These are phyloP conservation scores for Pythium biforme DNA, from an alignment of 352 stramenopile species.

Conservation along the genomic window DNA sequence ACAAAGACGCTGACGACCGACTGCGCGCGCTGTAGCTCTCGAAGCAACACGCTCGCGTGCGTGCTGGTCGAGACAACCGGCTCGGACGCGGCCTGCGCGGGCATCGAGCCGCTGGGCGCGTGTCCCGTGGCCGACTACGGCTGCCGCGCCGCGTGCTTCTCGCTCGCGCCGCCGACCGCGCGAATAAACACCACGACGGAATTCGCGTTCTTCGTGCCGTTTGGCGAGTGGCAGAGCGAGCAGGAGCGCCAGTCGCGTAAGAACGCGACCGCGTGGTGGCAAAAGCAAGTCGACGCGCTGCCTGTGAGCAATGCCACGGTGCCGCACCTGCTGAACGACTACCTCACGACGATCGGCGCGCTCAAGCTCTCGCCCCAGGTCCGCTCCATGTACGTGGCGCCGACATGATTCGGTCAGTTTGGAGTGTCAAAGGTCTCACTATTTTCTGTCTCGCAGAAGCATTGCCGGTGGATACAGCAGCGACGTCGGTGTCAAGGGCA, in stretches of 20 bases:
- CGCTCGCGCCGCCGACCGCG: background rate
- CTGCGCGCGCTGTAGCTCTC: background rate
- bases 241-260: constrained; percentile 1
- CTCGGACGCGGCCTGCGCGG: background rate
- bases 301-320: background rate
- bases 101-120: constrained; percentile 1
- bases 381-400: constrained; percentile 5
- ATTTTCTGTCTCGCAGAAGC: background rate
- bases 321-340: constrained; percentile 4
- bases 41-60: background rate
- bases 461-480: constrained; percentile 17
- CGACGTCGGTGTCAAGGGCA: constrained; percentile 13
- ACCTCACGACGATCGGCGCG: background rate
- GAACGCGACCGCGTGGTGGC: constrained; percentile 11
- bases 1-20: constrained; percentile 5
- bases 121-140: background rate
- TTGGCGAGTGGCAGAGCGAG: constrained; percentile 14
- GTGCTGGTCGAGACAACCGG: background rate
- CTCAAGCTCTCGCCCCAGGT: background rate
- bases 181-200: background rate
- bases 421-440: background rate
- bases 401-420: too few species aligned
- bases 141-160: constrained; percentile 6
- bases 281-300: constrained; percentile 4
- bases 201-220: constrained; percentile 4